Evolutionary conservation across 163 green algal species (phyloP).

Genomic region (Scenedesmus sp.): DNA sequence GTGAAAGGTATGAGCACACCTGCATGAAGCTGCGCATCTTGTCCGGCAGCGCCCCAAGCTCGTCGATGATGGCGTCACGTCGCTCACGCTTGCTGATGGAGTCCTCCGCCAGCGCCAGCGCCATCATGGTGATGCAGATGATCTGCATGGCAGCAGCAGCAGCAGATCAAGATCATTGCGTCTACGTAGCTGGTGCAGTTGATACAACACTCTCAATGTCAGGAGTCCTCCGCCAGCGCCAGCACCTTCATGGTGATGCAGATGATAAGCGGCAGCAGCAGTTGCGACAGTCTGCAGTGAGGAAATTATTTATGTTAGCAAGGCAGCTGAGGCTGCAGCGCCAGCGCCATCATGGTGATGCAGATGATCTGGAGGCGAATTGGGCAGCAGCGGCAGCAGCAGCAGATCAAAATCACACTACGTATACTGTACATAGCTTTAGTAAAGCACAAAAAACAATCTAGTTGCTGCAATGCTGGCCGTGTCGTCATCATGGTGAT

Average conservation of each 20-base stretch:
- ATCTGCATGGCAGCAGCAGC: slow-evolving; percentile 87
- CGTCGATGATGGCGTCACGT: slow-evolving; percentile 89
- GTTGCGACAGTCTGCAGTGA: no score
- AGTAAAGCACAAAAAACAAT: not conserved
- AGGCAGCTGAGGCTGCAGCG: slow-evolving; percentile 62
- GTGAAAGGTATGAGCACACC: slow-evolving; percentile 63
- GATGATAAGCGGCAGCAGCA: not conserved
- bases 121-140: slow-evolving; percentile 94
- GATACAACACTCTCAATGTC: not conserved
- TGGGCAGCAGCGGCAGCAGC: slow-evolving; percentile 63
- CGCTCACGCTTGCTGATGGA: slow-evolving; percentile 79
- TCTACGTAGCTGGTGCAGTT: not conserved
- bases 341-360: slow-evolving; percentile 94
- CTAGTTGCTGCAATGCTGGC: no score
- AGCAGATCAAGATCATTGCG: slow-evolving; percentile 8
- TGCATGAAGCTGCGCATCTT: slow-evolving; percentile 71
- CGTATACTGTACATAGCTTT: not conserved
- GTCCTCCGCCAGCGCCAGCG: slow-evolving; percentile 92
- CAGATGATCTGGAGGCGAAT: slow-evolving; percentile 86
- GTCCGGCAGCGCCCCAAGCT: slow-evolving; percentile 80
- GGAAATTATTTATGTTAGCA: no score
- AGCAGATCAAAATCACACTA: slow-evolving; percentile 9
- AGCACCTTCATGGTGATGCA: not conserved
- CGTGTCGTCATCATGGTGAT: not conserved
- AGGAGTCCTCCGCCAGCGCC: not conserved